Percentiles rank a stretch among this genome's conserved stretches.
phyloP scores from a whole-genome alignment of 139 green algal genomes.

The Chlorella ohadii region DNA sequence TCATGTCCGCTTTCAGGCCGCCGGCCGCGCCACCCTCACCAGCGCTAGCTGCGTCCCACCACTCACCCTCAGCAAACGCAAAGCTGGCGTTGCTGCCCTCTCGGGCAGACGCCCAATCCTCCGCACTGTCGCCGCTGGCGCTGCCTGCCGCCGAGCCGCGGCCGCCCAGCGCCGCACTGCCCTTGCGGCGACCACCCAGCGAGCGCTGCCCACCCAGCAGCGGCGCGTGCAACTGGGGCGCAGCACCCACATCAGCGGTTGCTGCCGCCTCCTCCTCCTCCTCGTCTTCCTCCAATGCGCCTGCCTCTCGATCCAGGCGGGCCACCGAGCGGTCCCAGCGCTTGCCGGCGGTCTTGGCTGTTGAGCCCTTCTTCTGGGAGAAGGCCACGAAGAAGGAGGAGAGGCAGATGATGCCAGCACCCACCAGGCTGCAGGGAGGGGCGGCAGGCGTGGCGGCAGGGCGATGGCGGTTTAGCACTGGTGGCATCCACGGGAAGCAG shows the following conservation, averaged over 20 bases:
- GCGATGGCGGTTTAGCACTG: no score
- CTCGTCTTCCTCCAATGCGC: background rate
- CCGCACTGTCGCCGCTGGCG: background rate
- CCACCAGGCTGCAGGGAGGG: constrained; percentile 3
- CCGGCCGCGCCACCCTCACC: background rate
- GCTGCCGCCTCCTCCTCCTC: background rate
- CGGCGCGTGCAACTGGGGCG: background rate
- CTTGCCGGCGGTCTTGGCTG: background rate
- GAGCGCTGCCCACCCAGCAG: constrained; percentile 1
- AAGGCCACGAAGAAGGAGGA: constrained; percentile 20
- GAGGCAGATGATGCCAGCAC: constrained; percentile 28
- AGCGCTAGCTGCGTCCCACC: background rate
- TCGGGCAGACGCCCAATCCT: background rate
- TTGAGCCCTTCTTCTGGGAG: background rate
- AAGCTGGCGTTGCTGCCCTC: background rate
- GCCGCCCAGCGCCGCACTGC: background rate
- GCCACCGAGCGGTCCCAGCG: background rate
- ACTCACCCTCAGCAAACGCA: background rate
- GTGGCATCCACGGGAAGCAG: no score
- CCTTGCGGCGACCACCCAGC: background rate
- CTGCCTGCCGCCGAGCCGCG: background rate
- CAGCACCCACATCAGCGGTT: background rate
- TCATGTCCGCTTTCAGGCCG: background rate
- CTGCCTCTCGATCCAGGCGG: background rate
- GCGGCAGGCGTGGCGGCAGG: no score